A percentile compares a stretch with the other conserved stretches of the same genome.
Conservation (phyloP, 805 yeast species). For the Allodekkera sacchari region DNA sequence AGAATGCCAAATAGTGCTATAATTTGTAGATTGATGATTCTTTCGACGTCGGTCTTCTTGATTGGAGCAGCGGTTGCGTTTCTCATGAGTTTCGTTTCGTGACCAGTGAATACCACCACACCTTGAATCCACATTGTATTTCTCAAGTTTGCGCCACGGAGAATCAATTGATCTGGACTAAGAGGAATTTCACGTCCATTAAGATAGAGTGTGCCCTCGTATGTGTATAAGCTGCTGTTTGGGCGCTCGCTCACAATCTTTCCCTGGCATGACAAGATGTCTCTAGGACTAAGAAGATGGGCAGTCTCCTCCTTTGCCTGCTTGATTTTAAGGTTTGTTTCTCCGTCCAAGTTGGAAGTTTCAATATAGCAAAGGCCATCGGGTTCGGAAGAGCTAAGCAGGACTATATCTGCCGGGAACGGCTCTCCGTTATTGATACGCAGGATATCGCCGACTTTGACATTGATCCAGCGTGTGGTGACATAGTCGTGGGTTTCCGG, state of each 20-base stretch:
- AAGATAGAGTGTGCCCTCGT: constrained; percentile 75
- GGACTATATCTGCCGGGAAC: constrained; percentile 85
- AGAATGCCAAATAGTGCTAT: constrained; percentile 78
- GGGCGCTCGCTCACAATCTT: constrained; percentile 81
- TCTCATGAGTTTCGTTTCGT: constrained; percentile 95
- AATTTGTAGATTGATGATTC: constrained; percentile 88
- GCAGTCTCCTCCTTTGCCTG: constrained; percentile 80
- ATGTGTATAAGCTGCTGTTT: constrained; percentile 87
- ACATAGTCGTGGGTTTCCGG: constrained; percentile 52
- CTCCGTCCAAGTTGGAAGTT: constrained; percentile 97
- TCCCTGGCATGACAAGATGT: constrained; percentile 46
- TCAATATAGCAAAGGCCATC: constrained; percentile 97
- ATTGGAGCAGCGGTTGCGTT: constrained; percentile 99
- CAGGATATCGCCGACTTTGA: constrained; percentile 86
- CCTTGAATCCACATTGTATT: constrained; percentile 96
- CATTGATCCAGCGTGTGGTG: constrained; percentile 72
- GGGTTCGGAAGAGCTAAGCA: constrained; percentile 91
- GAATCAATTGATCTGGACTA: constrained; percentile 81
- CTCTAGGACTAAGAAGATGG: constrained; percentile 55
- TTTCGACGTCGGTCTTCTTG: constrained; percentile 92
- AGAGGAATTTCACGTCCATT: constrained; percentile 59
- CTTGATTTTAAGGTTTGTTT: constrained; percentile 91
- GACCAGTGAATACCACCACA: constrained; percentile 91
- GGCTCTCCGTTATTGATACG: constrained; percentile 80
- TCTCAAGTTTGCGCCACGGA: constrained; percentile 92